phyloP scores from a whole-genome alignment of 345 rosid genomes.

The Litchi chinensis region DNA sequence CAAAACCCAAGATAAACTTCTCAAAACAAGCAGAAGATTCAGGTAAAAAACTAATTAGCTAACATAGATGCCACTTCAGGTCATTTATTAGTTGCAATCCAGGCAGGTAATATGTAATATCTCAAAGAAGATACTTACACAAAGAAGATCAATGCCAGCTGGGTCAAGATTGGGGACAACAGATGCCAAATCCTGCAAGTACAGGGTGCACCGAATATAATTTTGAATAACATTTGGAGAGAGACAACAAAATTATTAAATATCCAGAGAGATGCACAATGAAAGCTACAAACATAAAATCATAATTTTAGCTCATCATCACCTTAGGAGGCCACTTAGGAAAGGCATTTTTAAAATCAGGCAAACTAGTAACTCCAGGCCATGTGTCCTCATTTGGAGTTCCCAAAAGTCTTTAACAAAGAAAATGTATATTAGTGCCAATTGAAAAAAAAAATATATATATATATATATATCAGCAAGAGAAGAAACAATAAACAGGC shows the following conservation, averaged over 20 bases:
- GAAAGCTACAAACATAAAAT: conserved; percentile 15
- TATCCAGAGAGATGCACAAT: conserved; percentile 7
- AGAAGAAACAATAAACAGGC: neutral
- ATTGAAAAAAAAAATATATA: neutral
- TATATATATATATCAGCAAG: too few species aligned
- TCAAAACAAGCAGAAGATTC: neutral
- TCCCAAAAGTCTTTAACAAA: conserved; percentile 70
- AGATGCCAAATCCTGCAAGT: conserved; percentile 66
- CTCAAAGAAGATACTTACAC: conserved; percentile 55
- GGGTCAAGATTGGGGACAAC: conserved; percentile 77
- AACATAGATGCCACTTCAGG: too few species aligned
- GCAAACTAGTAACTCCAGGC: conserved; percentile 92
- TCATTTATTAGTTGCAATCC: neutral
- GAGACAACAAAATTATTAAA: neutral
- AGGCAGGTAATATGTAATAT: neutral
- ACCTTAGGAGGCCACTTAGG: conserved; percentile 95
- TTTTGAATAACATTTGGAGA: neutral
- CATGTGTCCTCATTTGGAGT: conserved; percentile 92
- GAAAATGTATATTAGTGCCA: conserved; percentile 6
- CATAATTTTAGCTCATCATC: conserved; percentile 6
- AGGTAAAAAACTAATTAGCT: neutral
- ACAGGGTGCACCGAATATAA: neutral
- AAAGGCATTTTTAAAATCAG: conserved; percentile 90
- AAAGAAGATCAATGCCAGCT: conserved; percentile 84
- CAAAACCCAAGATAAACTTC: neutral